phyloP scores from a whole-genome alignment of 2,329 filamentous ascomycete species.

The Fusarium sp. region DNA sequence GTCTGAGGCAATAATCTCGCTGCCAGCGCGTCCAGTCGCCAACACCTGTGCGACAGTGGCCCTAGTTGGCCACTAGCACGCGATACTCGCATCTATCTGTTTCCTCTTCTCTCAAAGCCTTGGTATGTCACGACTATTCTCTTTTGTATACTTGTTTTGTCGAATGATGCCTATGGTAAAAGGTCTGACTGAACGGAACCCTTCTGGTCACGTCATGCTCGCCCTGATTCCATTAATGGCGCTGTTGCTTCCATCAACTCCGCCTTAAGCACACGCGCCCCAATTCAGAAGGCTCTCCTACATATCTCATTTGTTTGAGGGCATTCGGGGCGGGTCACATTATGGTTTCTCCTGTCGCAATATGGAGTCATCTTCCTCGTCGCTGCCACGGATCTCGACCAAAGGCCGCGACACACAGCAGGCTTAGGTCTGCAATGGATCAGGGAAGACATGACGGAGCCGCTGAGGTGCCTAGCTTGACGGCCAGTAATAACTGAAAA shows the following conservation, averaged over 20 bases:
- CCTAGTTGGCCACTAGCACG: slow-evolving; percentile 4
- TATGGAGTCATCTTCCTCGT: slow-evolving; percentile 63
- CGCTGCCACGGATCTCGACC: slow-evolving; percentile 59
- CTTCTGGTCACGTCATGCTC: slow-evolving; percentile 57
- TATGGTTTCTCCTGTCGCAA: slow-evolving; percentile 52
- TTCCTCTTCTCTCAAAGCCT: neutral
- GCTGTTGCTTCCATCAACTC: slow-evolving; percentile 24
- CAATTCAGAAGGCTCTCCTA: slow-evolving; percentile 16
- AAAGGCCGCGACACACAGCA: slow-evolving; percentile 69
- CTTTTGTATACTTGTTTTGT: slow-evolving; percentile 17
- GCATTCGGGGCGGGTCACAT: slow-evolving; percentile 29
- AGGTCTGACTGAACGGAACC: slow-evolving; percentile 67
- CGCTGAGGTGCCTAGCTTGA: slow-evolving; percentile 63
- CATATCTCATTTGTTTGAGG: slow-evolving; percentile 25
- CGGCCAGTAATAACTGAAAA: slow-evolving; percentile 75
- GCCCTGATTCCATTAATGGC: slow-evolving; percentile 22
- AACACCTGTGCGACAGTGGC: neutral
- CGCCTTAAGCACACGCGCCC: slow-evolving; percentile 19
- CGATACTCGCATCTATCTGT: neutral
- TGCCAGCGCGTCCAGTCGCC: neutral
- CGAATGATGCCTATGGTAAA: slow-evolving; percentile 72
- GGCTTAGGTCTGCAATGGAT: slow-evolving; percentile 4
- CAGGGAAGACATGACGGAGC: slow-evolving; percentile 52
- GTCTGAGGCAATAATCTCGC: neutral
- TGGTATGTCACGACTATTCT: slow-evolving; percentile 26